Evolutionary conservation across 768 basidiomycete genomes (phyloP).

Genomic region (Pulveroboletus sp.): DNA sequence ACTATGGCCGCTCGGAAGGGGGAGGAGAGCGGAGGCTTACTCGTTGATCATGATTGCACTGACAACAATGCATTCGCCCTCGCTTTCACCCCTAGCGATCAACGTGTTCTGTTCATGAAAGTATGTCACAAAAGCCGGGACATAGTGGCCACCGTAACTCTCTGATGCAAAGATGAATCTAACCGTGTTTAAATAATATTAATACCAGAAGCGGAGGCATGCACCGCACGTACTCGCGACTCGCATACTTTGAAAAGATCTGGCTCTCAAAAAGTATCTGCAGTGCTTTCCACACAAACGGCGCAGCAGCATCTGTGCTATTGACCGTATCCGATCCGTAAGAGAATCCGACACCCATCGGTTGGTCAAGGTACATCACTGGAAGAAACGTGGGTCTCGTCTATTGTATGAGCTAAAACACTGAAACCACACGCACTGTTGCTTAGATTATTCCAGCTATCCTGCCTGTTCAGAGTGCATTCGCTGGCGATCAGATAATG

Average conservation of each 20-base stretch:
- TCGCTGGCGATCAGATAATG: not conserved
- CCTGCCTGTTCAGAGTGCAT: not conserved
- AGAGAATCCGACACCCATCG: slow-evolving; percentile 65
- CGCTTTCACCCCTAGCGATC: slow-evolving; percentile 42
- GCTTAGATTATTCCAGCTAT: slow-evolving; percentile 66
- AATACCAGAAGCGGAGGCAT: not conserved
- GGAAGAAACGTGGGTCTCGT: not conserved
- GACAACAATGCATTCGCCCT: slow-evolving; percentile 51
- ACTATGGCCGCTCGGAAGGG: not conserved
- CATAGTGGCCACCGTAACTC: slow-evolving; percentile 69
- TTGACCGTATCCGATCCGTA: slow-evolving; percentile 55
- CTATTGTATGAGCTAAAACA: not conserved
- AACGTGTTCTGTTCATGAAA: slow-evolving; percentile 60
- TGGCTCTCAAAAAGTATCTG: slow-evolving; percentile 60
- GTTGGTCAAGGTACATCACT: slow-evolving; percentile 75
- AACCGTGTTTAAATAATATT: not conserved
- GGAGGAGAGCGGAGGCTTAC: too few species aligned
- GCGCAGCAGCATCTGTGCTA: slow-evolving; percentile 47
- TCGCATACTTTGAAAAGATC: slow-evolving; percentile 49
- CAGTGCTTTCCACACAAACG: slow-evolving; percentile 59
- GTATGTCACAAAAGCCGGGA: slow-evolving; percentile 60
- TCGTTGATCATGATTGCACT: slow-evolving; percentile 67
- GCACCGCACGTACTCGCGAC: slow-evolving; percentile 44
- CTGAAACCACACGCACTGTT: slow-evolving; percentile 47
- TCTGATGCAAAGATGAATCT: slow-evolving; percentile 67